Base-by-base conservation (phyloP, 192 early-diverging fungal genomes). In the Backusella psychrophila region DNA sequence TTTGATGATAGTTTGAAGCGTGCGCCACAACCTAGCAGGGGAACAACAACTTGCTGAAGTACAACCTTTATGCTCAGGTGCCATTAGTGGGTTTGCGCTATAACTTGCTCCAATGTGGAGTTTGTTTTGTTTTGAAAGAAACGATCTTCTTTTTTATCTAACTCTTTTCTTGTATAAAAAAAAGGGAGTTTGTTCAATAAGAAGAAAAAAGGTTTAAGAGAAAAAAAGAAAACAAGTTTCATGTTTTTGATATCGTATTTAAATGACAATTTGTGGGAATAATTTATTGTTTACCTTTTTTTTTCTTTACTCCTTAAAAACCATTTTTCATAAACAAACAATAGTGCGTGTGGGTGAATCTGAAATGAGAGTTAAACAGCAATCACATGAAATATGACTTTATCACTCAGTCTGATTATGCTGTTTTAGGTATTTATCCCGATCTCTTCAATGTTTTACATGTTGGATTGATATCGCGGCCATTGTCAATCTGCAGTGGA, bases 1-100 rank as follows among this genome's bases (percentile, higher is more conserved):
- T 14, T 52, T 69, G 42, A 79, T 63, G 8, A 74, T 34, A n/a
- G 78, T 75, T 70, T 79, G 78, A 6, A 79, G 34, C 33, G 33
- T 67, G 23, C 78, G 72, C 78, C 78, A 79, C 31, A 75, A 15
- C 19, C 42, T 44, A 29, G 74, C 35, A 29, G 74, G 74, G 17
- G 65, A 75, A 17, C 59, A 75, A 31, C 65, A 75, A 46, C 65
- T 67, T 31, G 41, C 21, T 31, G 74, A 75, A 31, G 39, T 67
- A 39, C 74, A 75, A 38, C 65, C 65, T 67, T 75, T 75, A 44
- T 72, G 70, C 9, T 29, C 56, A 29, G 9, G 23, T 14, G 23
- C 26, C 56, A 63, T 63, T 49, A 17, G 56, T 29, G 56, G 23
- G 56, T 23, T 63, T 63, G 26, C 56, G 21, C 56, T 29, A 44